Percentiles rank a stretch among this genome's conserved stretches.
Evolutionary conservation across 2,329 filamentous ascomycete genomes (phyloP).

Genomic region (Dactylonectria estremocensis): DNA sequence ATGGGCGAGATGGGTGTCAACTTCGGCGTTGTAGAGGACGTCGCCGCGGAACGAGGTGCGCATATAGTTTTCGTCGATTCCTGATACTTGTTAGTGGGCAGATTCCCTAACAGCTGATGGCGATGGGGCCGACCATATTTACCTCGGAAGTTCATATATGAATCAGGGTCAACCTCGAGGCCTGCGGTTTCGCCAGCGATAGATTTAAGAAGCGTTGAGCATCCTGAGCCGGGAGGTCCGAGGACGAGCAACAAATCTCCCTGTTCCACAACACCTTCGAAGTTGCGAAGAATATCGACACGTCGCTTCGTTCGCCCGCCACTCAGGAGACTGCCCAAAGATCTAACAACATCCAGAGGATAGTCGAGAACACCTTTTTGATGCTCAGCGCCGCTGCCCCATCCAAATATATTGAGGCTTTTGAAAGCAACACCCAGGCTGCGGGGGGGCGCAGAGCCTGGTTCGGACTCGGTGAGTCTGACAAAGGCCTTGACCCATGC

Average conservation of each 20-base stretch:
- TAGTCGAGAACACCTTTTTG: slow-evolving; percentile 46
- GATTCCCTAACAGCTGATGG: background rate
- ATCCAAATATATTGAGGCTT: slow-evolving; percentile 47
- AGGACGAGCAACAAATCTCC: slow-evolving; percentile 55
- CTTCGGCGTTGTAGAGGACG: slow-evolving; percentile 76
- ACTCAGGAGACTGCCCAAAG: slow-evolving; percentile 16
- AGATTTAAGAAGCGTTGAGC: slow-evolving; percentile 71
- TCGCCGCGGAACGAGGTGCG: slow-evolving; percentile 65
- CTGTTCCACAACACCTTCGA: slow-evolving; percentile 49
- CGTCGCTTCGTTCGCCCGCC: slow-evolving; percentile 20
- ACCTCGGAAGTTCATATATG: slow-evolving; percentile 68
- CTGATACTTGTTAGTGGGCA: slow-evolving; percentile 28
- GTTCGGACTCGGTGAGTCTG: slow-evolving; percentile 45
- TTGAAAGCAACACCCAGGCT: slow-evolving; percentile 49
- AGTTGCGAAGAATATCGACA: slow-evolving; percentile 48
- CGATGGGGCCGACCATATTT: background rate
- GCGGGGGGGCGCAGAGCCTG: slow-evolving; percentile 40
- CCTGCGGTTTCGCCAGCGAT: slow-evolving; percentile 66
- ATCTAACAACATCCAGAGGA: slow-evolving; percentile 33
- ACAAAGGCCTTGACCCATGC: slow-evolving; percentile 49
- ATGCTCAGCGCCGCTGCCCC: slow-evolving; percentile 41
- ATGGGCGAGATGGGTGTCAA: slow-evolving; percentile 75
- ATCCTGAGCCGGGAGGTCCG: slow-evolving; percentile 69
- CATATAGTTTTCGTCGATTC: slow-evolving; percentile 54
- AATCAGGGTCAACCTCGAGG: slow-evolving; percentile 40